Evolutionary conservation across 2,329 filamentous ascomycete species (phyloP).

Genomic region (Fusarium concolor): DNA sequence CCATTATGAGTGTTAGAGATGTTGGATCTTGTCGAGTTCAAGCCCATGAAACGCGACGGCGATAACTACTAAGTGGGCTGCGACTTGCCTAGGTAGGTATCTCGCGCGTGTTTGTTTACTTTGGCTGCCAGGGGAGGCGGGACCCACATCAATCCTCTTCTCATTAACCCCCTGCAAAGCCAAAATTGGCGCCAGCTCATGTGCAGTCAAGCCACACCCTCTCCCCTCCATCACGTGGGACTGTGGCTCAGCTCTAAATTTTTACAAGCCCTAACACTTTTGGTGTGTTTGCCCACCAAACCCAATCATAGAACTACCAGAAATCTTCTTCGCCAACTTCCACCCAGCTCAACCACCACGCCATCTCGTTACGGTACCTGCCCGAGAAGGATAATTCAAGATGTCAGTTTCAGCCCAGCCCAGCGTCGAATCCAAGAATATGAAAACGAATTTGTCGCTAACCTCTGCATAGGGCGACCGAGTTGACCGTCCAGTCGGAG

Average conservation of each 20-base stretch:
- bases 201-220: constrained; percentile 15
- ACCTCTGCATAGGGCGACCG: constrained; percentile 83
- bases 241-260: constrained; percentile 23
- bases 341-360: constrained; percentile 46
- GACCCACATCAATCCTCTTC: constrained; percentile 35
- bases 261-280: constrained; percentile 40
- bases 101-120: constrained; percentile 57
- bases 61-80: constrained; percentile 44
- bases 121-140: constrained; percentile 41
- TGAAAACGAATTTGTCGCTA: constrained; percentile 46
- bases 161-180: too few species aligned
- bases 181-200: constrained; percentile 34
- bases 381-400: constrained; percentile 58
- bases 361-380: constrained; percentile 54
- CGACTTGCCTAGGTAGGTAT: constrained; percentile 3
- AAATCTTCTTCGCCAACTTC: too few species aligned
- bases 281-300: too few species aligned
- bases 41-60: constrained; percentile 32
- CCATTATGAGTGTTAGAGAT: constrained; percentile 48
- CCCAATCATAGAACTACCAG: too few species aligned
- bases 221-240: constrained; percentile 45
- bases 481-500: constrained; percentile 99
- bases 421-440: constrained; percentile 27
- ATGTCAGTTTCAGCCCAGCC: constrained; percentile 52
- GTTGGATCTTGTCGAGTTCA: constrained; percentile 26